A percentile compares a stretch with the other conserved stretches of the same genome.
phyloP scores from a whole-genome alignment of 164 flowering plant genomes.

The Akebia trifoliata region DNA sequence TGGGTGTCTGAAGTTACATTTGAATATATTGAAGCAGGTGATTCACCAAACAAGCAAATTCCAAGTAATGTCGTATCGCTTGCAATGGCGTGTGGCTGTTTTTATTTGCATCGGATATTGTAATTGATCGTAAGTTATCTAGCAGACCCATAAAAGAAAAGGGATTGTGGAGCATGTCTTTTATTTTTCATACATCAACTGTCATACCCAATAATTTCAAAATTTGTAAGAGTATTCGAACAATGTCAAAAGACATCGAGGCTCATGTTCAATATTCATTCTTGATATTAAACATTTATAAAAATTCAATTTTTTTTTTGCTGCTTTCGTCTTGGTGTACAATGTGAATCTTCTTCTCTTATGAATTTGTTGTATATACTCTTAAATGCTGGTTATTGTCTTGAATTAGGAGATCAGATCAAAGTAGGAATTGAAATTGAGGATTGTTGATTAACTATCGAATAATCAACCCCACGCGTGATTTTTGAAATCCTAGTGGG shows the following conservation, averaged over 20 bases:
- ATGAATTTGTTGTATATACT: slow-evolving; percentile 7
- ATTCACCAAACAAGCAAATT: slow-evolving; percentile 25
- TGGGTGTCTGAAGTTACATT: background rate
- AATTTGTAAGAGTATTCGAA: background rate
- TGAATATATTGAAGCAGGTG: slow-evolving; percentile 30
- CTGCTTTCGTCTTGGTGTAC: background rate
- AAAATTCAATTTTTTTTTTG: slow-evolving; percentile 2
- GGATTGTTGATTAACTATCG: too few relatives aligned
- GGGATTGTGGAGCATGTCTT: too few relatives aligned
- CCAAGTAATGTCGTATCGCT: slow-evolving; percentile 18
- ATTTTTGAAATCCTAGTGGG: too few relatives aligned
- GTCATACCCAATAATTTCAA: background rate
- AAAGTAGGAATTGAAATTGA: too few relatives aligned
- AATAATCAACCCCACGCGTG: too few relatives aligned
- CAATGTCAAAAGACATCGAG: background rate
- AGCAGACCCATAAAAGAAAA: too few relatives aligned
- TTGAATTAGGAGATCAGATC: too few relatives aligned
- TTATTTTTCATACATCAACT: too few relatives aligned
- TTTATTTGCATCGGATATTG: slow-evolving; percentile 22
- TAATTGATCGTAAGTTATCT: slow-evolving; percentile 9
- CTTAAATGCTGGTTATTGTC: too few relatives aligned
- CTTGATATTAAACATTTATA: slow-evolving; percentile 10
- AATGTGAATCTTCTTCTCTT: background rate
- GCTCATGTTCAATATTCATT: slow-evolving; percentile 6
- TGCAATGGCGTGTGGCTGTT: slow-evolving; percentile 25